Percentiles rank a stretch among this genome's conserved stretches.
These are phyloP conservation scores for Starmera stellimalicola DNA, from an alignment of 1,139 yeast species.

Conservation along the genomic window DNA sequence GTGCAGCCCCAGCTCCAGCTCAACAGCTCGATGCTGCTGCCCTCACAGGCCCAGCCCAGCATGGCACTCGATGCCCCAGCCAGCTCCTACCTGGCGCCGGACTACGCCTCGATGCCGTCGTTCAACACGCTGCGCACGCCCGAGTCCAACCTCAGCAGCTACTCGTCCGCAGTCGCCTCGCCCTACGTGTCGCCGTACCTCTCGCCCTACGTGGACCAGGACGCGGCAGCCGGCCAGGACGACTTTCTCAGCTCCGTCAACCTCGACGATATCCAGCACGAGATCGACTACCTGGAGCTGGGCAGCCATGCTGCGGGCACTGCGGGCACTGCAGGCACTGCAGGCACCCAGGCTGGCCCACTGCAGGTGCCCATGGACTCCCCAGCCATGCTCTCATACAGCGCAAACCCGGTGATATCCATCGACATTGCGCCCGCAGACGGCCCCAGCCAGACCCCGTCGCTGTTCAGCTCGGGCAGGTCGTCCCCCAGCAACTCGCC, in stretches of 20 bases:
- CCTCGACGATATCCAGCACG: background rate
- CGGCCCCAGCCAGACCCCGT: conserved; percentile 8
- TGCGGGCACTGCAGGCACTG: too few species aligned
- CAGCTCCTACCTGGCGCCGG: too few species aligned
- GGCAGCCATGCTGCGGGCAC: too few species aligned
- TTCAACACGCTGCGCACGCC: too few species aligned
- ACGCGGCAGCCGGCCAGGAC: background rate
- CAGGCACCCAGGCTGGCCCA: too few species aligned
- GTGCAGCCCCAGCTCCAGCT: too few species aligned
- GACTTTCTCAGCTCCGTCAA: background rate
- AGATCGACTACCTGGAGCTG: conserved; percentile 1
- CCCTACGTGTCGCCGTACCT: conserved; percentile 14
- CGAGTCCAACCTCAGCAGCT: too few species aligned
- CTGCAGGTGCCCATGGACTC: background rate
- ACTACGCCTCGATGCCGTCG: too few species aligned
- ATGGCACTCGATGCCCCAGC: too few species aligned
- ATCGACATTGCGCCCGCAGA: conserved; percentile 15
- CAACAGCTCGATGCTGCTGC: too few species aligned
- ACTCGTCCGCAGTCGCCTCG: conserved; percentile 13
- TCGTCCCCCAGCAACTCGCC: conserved; percentile 16
- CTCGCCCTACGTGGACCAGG: conserved; percentile 14
- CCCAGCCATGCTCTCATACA: background rate
- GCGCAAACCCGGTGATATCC: conserved; percentile 4
- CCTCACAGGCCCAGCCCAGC: too few species aligned
- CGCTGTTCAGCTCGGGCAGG: conserved; percentile 16